Evolutionary conservation across 2,329 filamentous ascomycete genomes (phyloP).

Genomic region (Celoporthe dispersa): DNA sequence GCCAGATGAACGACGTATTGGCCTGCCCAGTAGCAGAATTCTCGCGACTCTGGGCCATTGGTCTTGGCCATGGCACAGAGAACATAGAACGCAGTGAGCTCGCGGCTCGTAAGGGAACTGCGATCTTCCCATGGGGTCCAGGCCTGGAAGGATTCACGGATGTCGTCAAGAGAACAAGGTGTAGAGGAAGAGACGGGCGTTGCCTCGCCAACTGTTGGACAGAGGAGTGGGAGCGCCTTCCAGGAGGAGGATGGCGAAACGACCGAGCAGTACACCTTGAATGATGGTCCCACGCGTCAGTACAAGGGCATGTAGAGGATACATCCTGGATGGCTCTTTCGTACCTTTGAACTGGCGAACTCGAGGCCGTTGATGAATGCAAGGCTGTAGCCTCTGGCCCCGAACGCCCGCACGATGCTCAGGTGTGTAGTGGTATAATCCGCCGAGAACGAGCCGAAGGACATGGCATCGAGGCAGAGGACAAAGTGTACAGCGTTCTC

Average conservation of each 20-base stretch:
- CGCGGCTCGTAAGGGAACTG: constrained; percentile 26
- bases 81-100: constrained; percentile 27
- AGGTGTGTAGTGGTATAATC: constrained; percentile 36
- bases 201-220: not conserved
- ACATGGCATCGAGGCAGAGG: constrained; percentile 67
- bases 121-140: constrained; percentile 32
- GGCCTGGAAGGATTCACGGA: constrained; percentile 17
- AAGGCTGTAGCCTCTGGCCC: constrained; percentile 61
- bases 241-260: constrained; percentile 30
- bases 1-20: constrained; percentile 36
- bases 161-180: not conserved
- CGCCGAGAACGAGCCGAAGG: constrained; percentile 29
- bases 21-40: constrained; percentile 23
- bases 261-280: constrained; percentile 15
- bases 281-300: not conserved
- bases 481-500: constrained; percentile 65
- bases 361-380: constrained; percentile 67
- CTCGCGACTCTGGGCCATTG: constrained; percentile 18
- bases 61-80: constrained; percentile 32
- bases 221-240: not conserved
- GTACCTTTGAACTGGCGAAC: constrained; percentile 66
- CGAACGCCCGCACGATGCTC: constrained; percentile 58
- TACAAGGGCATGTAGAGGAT: not conserved
- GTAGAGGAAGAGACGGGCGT: not conserved
- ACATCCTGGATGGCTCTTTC: not conserved